Conservation (phyloP, 1,284 basidiomycete species). For the Chalciporus sp. region DNA sequence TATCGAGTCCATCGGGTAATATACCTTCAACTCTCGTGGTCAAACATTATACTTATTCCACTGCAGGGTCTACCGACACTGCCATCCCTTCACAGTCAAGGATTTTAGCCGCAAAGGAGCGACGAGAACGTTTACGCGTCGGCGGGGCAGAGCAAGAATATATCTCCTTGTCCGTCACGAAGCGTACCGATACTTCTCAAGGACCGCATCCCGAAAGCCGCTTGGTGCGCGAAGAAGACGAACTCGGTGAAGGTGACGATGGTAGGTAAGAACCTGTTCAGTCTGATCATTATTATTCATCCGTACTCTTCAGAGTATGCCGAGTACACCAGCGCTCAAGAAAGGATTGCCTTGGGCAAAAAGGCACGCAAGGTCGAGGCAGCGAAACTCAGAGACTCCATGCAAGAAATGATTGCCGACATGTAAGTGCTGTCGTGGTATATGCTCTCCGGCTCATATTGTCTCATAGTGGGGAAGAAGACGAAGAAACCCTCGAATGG, state of each 20-base stretch:
- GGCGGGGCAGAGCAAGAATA: slow-evolving; percentile 68
- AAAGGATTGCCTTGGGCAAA: slow-evolving; percentile 85
- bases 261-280: slow-evolving; percentile 51
- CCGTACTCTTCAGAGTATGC: slow-evolving; percentile 65
- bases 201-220: slow-evolving; percentile 92
- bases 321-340: slow-evolving; percentile 87
- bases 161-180: slow-evolving; percentile 78
- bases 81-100: slow-evolving; percentile 77
- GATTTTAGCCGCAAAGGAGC: slow-evolving; percentile 78
- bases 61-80: slow-evolving; percentile 36
- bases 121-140: slow-evolving; percentile 65
- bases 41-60: slow-evolving; percentile 3
- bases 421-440: slow-evolving; percentile 53
- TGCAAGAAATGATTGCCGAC: slow-evolving; percentile 87
- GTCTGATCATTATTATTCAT: slow-evolving; percentile 11
- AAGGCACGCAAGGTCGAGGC: slow-evolving; percentile 81
- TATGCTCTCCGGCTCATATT: slow-evolving; percentile 15
- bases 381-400: slow-evolving; percentile 67
- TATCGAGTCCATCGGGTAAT: slow-evolving; percentile 43
- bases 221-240: slow-evolving; percentile 89
- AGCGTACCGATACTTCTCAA: slow-evolving; percentile 50
- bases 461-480: slow-evolving; percentile 69
- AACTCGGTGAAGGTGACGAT: slow-evolving; percentile 90
- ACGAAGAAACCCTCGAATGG: slow-evolving; percentile 91
- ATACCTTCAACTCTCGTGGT: background rate